Base-by-base conservation (phyloP, 306 rosid species). In the Acacia melanoxylon region DNA sequence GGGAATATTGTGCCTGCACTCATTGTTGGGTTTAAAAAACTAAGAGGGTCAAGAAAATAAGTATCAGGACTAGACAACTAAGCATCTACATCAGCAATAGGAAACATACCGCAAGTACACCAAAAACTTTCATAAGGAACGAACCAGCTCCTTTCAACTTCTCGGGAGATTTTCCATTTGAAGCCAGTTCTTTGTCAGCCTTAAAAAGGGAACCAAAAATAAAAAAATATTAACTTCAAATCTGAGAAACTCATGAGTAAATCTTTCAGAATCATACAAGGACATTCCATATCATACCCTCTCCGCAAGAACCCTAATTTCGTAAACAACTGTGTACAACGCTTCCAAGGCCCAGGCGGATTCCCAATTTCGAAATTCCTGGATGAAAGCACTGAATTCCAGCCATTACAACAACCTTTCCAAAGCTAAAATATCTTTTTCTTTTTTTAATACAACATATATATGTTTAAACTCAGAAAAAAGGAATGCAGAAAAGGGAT, bases 131-230 rank as follows among this genome's bases (percentile, higher is more conserved):
- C 99, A 95, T 95, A 6, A 95, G 98, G 78, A 95, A 87, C 22
- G 99, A 95, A 59, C 99, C 99, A 49, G 98, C 98, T 27, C 93
- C 99, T 78, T 95, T 93, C 92, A 95, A 81, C 85, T 95, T 95
- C 89, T 93, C 98, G 0, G 98, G 98, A 17, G 96, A 88, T 82
- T 90, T 93, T 69, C 98, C 99, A 83, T 85, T 90, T 0, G 91
- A 86, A 83, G 89, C 91, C 85, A 93, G 81, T 45, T 95, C 96
- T 83, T 79, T 88, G 80, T 95, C 99, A 56, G 96, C 97, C 99
- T 95, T 68, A 51, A 72, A 54, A 77, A 45, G 25, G 1, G 74
- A 72, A 74, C 70, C 0, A 54, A 56, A 4, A 82, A 41, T 22
- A 85, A 44, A 52, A 2, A 31, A 2, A 31, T 3, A 31, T 31